Conservation (phyloP, 805 yeast genomes). For the Pichia phayaonensis region DNA sequence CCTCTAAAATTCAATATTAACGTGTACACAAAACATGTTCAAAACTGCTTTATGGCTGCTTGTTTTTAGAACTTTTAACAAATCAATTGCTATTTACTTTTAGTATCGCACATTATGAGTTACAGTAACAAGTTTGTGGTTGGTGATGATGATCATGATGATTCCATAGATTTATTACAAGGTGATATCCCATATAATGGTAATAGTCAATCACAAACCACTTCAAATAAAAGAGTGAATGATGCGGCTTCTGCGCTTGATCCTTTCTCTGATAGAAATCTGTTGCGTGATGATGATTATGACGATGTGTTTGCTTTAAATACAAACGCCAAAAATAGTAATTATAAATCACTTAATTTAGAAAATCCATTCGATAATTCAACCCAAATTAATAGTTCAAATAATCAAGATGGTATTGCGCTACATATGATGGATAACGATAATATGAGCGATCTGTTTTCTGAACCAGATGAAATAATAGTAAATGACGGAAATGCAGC, state of each 20-base stretch:
- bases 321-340: background rate
- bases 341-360: background rate
- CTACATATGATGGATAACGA: background rate
- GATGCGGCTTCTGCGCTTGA: slow-evolving; percentile 6
- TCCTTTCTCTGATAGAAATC: slow-evolving; percentile 12
- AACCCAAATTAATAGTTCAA: background rate
- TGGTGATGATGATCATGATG: slow-evolving; percentile 15
- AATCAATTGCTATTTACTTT: background rate
- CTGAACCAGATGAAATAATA: slow-evolving; percentile 12
- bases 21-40: background rate
- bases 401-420: background rate
- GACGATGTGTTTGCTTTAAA: background rate
- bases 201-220: background rate
- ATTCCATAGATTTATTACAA: slow-evolving; percentile 15
- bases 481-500: slow-evolving; percentile 6
- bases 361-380: slow-evolving; percentile 6
- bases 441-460: slow-evolving; percentile 7
- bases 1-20: background rate
- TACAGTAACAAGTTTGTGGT: slow-evolving; percentile 10
- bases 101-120: slow-evolving; percentile 3
- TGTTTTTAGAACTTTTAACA: background rate
- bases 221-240: background rate
- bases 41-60: background rate
- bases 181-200: slow-evolving; percentile 8
- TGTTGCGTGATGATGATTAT: background rate